A percentile compares a stretch with the other conserved stretches of the same genome.
phyloP scores from a whole-genome alignment of 1,284 basidiomycete species.

The Cutaneotrichosporon cavernicola region DNA sequence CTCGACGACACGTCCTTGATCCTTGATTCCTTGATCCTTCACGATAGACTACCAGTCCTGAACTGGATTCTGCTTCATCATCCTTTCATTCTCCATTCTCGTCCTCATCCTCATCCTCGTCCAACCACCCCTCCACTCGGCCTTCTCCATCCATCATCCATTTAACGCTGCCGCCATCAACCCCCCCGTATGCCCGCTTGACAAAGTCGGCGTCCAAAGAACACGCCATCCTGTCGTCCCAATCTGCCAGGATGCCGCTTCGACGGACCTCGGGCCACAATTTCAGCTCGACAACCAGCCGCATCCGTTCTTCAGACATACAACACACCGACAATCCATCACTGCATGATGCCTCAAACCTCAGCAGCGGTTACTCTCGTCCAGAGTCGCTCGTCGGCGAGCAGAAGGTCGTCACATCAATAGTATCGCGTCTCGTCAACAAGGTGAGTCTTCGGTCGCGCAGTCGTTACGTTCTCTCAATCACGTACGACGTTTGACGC shows the following conservation, averaged over 20 bases:
- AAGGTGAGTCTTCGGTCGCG: conserved; percentile 34
- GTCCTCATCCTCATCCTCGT: background rate
- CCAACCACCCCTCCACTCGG: background rate
- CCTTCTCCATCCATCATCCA: background rate
- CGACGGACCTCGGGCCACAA: conserved; percentile 29
- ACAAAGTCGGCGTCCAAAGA: conserved; percentile 8
- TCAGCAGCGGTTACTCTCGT: conserved; percentile 9
- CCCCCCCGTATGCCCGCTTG: conserved; percentile 1
- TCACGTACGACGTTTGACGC: background rate
- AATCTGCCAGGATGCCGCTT: conserved; percentile 25
- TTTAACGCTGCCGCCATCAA: background rate
- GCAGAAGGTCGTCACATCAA: conserved; percentile 38
- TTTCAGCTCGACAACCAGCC: conserved; percentile 23
- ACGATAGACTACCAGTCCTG: background rate
- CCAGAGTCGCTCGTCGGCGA: conserved; percentile 31
- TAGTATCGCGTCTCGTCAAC: conserved; percentile 44
- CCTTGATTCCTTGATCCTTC: background rate
- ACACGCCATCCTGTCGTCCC: conserved; percentile 2
- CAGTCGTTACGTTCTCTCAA: background rate
- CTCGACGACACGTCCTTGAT: background rate
- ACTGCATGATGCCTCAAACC: conserved; percentile 21
- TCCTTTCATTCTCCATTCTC: background rate
- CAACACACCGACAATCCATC: conserved; percentile 28
- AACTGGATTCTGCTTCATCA: background rate
- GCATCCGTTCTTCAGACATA: conserved; percentile 25